Conservation (phyloP, 2,329 filamentous ascomycete species). For the Ophiostoma sp. region DNA sequence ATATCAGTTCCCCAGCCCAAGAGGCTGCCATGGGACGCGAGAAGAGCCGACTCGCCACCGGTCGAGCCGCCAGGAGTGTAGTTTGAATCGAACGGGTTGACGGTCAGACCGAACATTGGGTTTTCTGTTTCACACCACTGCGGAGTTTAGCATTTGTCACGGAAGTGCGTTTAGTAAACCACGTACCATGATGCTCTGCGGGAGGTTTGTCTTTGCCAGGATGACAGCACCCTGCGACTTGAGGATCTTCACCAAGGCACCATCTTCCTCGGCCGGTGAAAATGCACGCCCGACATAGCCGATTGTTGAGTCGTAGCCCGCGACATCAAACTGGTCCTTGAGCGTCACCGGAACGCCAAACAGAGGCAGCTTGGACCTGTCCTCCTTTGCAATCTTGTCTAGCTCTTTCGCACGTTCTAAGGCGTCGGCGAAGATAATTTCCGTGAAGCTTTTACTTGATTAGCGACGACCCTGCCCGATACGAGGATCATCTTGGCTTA, state of each 20-base stretch:
- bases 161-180: neutral
- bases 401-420: constrained; percentile 32
- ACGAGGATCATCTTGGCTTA: neutral
- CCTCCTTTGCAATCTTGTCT: constrained; percentile 30
- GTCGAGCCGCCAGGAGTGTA: constrained; percentile 36
- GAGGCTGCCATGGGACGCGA: constrained; percentile 33
- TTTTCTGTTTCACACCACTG: constrained; percentile 34
- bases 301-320: constrained; percentile 20
- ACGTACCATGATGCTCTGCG: constrained; percentile 30
- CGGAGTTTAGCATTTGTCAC: neutral
- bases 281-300: constrained; percentile 35
- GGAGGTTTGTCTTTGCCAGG: constrained; percentile 29
- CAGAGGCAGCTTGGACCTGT: constrained; percentile 33
- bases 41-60: constrained; percentile 36
- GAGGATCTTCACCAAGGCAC: constrained; percentile 28
- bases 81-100: constrained; percentile 34
- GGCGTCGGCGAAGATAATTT: constrained; percentile 35
- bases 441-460: constrained; percentile 35
- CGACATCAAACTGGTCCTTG: constrained; percentile 33
- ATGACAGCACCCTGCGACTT: constrained; percentile 32
- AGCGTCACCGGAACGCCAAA: constrained; percentile 39
- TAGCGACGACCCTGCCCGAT: neutral
- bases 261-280: constrained; percentile 15
- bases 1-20: constrained; percentile 46
- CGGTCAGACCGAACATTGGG: constrained; percentile 35